Evolutionary conservation across 1,284 basidiomycete species (phyloP).

Genomic region (Tilletia horrida): DNA sequence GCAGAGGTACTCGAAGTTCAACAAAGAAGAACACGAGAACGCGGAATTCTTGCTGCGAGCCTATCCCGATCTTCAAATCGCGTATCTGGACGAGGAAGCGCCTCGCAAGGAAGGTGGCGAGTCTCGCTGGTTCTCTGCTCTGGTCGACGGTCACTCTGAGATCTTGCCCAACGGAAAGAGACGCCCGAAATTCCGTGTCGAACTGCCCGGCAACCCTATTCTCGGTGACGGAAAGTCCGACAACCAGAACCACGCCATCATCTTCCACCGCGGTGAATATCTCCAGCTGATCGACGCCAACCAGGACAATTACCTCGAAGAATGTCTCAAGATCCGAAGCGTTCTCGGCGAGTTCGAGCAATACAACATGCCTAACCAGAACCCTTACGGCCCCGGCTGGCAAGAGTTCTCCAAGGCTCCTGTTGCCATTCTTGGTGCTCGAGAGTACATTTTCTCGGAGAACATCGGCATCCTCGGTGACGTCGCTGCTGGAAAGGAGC

Average conservation of each 20-base stretch:
- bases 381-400: constrained; percentile 76
- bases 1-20: constrained; percentile 99
- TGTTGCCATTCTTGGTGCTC: constrained; percentile 94
- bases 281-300: constrained; percentile 98
- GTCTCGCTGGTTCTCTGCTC: constrained; percentile 86
- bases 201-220: constrained; percentile 97
- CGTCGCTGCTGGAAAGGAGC: constrained; percentile 96
- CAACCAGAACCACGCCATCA: constrained; percentile 98
- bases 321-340: constrained; percentile 98
- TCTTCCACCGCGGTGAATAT: constrained; percentile 99
- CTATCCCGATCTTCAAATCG: constrained; percentile 98
- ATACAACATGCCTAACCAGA: constrained; percentile 77
- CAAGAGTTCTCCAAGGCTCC: constrained; percentile 72
- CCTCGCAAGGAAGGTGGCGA: constrained; percentile 88
- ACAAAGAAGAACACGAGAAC: constrained; percentile 98
- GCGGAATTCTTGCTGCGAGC: constrained; percentile 96
- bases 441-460: constrained; percentile 99
- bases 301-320: constrained; percentile 99
- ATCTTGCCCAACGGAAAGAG: constrained; percentile 83
- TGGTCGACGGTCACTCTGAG: constrained; percentile 97
- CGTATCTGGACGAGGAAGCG: constrained; percentile 95
- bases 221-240: constrained; percentile 98
- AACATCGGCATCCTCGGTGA: constrained; percentile 99
- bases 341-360: constrained; percentile 98
- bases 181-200: constrained; percentile 95